These are phyloP conservation scores for Groenewaldozyma auringiensis DNA, from an alignment of 1,139 yeast genomes.

Conservation along the genomic window DNA sequence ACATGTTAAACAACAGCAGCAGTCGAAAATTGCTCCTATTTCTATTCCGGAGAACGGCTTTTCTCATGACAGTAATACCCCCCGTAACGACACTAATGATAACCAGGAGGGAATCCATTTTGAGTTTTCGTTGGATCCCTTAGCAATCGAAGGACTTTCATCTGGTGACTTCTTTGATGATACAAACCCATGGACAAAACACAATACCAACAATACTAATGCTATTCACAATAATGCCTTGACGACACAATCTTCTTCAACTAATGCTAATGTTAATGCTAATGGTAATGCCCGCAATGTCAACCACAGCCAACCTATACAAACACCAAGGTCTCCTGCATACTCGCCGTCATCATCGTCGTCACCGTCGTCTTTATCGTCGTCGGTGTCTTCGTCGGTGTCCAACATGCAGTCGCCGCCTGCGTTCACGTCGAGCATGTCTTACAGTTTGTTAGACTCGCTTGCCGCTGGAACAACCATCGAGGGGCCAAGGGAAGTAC, in stretches of 20 bases:
- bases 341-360: neutral
- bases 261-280: too few relatives aligned
- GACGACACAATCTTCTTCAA: neutral
- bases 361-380: too few relatives aligned
- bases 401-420: neutral
- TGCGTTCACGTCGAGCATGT: neutral
- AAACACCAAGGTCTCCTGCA: neutral
- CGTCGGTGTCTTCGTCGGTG: neutral
- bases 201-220: neutral
- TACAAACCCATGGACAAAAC: neutral
- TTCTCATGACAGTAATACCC: neutral
- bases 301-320: neutral
- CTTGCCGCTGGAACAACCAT: slow-evolving; percentile 2
- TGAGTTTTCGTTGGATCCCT: slow-evolving; percentile 26
- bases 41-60: slow-evolving; percentile 10
- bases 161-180: slow-evolving; percentile 13
- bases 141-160: slow-evolving; percentile 26
- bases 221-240: neutral
- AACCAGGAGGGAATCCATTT: slow-evolving; percentile 9
- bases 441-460: neutral
- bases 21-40: slow-evolving; percentile 8
- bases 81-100: neutral
- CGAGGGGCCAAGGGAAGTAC: slow-evolving; percentile 1
- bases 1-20: slow-evolving; percentile 3
- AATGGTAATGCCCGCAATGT: neutral